Conservation (phyloP, 2,329 filamentous ascomycete species). For the Trichophyton schoenleinii region DNA sequence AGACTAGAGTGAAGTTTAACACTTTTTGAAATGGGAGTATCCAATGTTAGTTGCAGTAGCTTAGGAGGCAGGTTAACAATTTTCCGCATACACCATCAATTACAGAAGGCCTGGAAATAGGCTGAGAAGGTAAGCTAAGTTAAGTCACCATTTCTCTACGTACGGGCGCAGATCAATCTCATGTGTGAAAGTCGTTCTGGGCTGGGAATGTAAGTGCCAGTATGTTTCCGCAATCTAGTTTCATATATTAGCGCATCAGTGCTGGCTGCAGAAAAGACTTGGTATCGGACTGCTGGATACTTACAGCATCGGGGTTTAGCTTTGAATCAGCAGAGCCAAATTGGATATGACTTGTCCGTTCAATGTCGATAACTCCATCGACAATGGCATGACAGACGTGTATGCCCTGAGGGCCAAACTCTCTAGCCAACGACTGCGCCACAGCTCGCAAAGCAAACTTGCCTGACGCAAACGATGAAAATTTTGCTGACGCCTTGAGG, state of each 20-base stretch:
- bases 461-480: slow-evolving; percentile 60
- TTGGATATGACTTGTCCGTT: slow-evolving; percentile 50
- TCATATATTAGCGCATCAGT: not conserved
- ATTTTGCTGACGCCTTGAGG: slow-evolving; percentile 56
- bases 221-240: slow-evolving; percentile 71
- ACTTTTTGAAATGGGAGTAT: too few species aligned
- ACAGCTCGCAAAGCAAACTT: slow-evolving; percentile 71
- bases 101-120: too few species aligned
- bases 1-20: not conserved
- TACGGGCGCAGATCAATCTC: slow-evolving; percentile 71
- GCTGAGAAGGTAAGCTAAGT: too few species aligned
- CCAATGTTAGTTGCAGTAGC: slow-evolving; percentile 14
- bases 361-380: slow-evolving; percentile 76
- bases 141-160: slow-evolving; percentile 61
- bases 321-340: slow-evolving; percentile 51
- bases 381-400: slow-evolving; percentile 74
- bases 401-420: slow-evolving; percentile 73
- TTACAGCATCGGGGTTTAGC: slow-evolving; percentile 60
- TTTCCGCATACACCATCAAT: too few species aligned
- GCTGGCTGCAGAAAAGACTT: not conserved
- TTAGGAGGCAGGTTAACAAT: too few species aligned
- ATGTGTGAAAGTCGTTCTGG: slow-evolving; percentile 64
- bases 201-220: slow-evolving; percentile 73
- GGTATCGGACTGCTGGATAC: slow-evolving; percentile 22
- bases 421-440: slow-evolving; percentile 61